Percentiles rank a stretch among this genome's conserved stretches.
Conservation (phyloP, 441 rosid genomes). For the Syzygium malaccense region DNA sequence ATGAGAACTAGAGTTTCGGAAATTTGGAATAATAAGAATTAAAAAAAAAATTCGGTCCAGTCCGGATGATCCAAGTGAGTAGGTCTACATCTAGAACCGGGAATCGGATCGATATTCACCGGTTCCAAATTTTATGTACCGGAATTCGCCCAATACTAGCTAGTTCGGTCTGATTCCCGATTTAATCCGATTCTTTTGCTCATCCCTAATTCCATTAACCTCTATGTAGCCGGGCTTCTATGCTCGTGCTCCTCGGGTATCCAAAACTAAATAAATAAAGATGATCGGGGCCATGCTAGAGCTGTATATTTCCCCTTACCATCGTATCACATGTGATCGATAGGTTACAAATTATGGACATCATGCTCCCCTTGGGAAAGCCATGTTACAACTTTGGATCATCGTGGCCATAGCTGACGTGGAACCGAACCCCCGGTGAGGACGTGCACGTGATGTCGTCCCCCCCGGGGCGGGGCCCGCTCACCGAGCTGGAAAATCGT, state of each 20-base stretch:
- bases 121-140: too few relatives aligned
- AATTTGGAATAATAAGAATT: too few relatives aligned
- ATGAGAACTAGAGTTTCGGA: too few relatives aligned
- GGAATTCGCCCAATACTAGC: too few relatives aligned
- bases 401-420: background rate
- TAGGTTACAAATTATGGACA: background rate
- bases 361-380: background rate
- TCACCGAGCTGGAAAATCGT: background rate
- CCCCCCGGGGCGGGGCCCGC: too few relatives aligned
- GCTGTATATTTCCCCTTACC: background rate
- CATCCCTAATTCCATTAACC: background rate
- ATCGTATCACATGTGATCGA: background rate
- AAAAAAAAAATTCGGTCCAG: too few relatives aligned
- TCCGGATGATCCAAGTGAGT: too few relatives aligned
- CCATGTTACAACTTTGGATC: background rate
- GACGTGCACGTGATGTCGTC: background rate
- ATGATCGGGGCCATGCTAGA: background rate
- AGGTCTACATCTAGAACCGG: too few relatives aligned
- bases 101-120: too few relatives aligned
- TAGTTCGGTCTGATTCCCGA: fast-evolving
- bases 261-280: background rate
- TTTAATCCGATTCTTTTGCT: background rate
- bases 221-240: background rate
- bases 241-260: fast-evolving
- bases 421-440: background rate